Conservation (phyloP, 805 yeast genomes). For the Pichia cephalocereana region DNA sequence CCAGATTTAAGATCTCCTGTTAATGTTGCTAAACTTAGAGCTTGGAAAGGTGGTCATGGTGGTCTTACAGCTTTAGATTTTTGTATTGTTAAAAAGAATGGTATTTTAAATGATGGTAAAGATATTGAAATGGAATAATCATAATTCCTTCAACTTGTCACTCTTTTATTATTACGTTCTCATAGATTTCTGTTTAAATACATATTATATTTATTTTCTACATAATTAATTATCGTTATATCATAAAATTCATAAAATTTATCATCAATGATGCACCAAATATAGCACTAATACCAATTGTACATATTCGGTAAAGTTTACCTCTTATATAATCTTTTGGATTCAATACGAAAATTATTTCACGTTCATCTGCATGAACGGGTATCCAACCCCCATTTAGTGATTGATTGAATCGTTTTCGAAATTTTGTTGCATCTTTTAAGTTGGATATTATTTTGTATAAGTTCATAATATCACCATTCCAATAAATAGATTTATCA, state of each 20-base stretch:
- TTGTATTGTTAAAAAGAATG: slow-evolving; percentile 26
- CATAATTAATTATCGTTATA: neutral
- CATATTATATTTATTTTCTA: neutral
- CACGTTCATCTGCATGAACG: slow-evolving; percentile 40
- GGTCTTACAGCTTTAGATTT: slow-evolving; percentile 58
- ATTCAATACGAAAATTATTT: slow-evolving; percentile 33
- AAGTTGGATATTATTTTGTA: slow-evolving; percentile 19
- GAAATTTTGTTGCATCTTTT: slow-evolving; percentile 29
- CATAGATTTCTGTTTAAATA: neutral
- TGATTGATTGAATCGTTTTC: slow-evolving; percentile 31
- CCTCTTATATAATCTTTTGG: neutral
- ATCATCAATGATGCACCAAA: neutral
- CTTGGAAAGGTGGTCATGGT: slow-evolving; percentile 81
- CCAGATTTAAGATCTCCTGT: slow-evolving; percentile 62
- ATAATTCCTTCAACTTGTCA: too few relatives aligned
- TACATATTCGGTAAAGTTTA: neutral
- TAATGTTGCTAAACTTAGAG: slow-evolving; percentile 50
- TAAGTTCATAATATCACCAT: slow-evolving; percentile 8
- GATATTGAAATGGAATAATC: slow-evolving; percentile 6
- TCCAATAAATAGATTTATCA: neutral
- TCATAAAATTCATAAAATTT: neutral
- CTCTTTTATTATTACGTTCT: too few relatives aligned
- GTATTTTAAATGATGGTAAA: slow-evolving; percentile 7
- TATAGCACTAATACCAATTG: neutral
- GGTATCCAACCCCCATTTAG: slow-evolving; percentile 43